Percentiles rank a stretch among this genome's conserved stretches.
These are phyloP conservation scores for Leccinum olivaceopallidum DNA, from an alignment of 768 basidiomycete species.

Conservation along the genomic window DNA sequence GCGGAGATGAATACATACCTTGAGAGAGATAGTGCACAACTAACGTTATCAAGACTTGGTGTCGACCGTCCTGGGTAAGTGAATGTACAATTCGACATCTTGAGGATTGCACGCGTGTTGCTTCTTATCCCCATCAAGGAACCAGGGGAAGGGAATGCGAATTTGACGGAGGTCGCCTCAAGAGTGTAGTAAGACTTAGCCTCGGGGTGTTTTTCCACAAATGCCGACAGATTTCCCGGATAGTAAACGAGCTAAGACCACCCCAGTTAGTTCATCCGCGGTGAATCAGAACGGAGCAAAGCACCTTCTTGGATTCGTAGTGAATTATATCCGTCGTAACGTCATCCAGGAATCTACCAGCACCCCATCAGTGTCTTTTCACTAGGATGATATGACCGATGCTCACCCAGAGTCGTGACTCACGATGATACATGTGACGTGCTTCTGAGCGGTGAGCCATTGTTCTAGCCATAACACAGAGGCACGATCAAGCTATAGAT, in stretches of 20 bases:
- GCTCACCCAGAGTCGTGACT: slow-evolving; percentile 94
- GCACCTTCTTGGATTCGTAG: slow-evolving; percentile 90
- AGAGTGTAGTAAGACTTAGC: slow-evolving; percentile 97
- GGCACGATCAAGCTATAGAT: slow-evolving; percentile 65
- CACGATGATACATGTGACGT: slow-evolving; percentile 89
- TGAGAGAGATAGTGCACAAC: slow-evolving; percentile 91
- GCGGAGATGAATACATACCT: slow-evolving; percentile 50
- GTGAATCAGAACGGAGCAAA: slow-evolving; percentile 16
- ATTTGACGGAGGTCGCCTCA: slow-evolving; percentile 90
- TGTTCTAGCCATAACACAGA: slow-evolving; percentile 93
- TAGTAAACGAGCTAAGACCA: slow-evolving; percentile 81
- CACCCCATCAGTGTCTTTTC: slow-evolving; percentile 9
- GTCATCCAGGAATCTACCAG: slow-evolving; percentile 82
- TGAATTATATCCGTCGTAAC: slow-evolving; percentile 97
- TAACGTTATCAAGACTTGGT: slow-evolving; percentile 85
- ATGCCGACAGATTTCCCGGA: slow-evolving; percentile 86
- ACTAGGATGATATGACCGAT: slow-evolving; percentile 5
- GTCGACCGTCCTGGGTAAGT: slow-evolving; percentile 84
- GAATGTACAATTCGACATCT: slow-evolving; percentile 88
- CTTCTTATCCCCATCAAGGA: slow-evolving; percentile 97
- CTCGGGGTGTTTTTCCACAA: slow-evolving; percentile 88
- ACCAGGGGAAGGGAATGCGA: slow-evolving; percentile 93
- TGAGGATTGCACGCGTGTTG: slow-evolving; percentile 93
- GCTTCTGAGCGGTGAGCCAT: slow-evolving; percentile 77
- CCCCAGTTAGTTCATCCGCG: slow-evolving; percentile 14